Evolutionary conservation across 2,329 filamentous ascomycete genomes (phyloP).

Genomic region (Penicillium olsonii): DNA sequence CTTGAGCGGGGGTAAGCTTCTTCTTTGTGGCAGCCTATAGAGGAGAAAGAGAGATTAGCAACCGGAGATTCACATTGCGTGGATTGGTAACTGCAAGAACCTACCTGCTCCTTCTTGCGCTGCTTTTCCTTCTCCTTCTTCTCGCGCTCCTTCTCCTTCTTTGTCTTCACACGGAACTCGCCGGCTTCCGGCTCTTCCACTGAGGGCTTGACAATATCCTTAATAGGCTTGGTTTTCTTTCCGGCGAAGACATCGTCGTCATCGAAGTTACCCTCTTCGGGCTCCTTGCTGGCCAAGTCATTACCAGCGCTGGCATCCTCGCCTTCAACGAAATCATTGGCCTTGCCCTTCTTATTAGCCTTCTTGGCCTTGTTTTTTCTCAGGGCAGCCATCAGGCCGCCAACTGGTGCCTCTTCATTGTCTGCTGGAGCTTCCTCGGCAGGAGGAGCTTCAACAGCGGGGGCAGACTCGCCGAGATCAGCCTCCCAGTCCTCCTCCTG

Average conservation of each 20-base stretch:
- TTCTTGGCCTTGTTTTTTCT: conserved; percentile 82
- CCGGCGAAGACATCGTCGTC: conserved; percentile 84
- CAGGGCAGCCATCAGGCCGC: conserved; percentile 76
- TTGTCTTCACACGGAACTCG: conserved; percentile 77
- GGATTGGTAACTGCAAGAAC: conserved; percentile 22
- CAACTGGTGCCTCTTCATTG: conserved; percentile 57
- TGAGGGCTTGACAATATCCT: conserved; percentile 50
- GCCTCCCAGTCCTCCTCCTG: conserved; percentile 91
- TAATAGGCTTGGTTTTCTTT: conserved; percentile 64
- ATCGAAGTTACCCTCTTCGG: conserved; percentile 77
- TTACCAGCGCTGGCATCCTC: conserved; percentile 55
- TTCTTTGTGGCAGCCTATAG: conserved; percentile 82
- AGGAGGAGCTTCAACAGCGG: conserved; percentile 48
- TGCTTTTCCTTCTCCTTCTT: conserved; percentile 99
- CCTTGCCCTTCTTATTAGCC: conserved; percentile 88
- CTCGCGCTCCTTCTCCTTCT: conserved; percentile 97
- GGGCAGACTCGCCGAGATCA: conserved; percentile 75
- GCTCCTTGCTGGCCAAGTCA: conserved; percentile 66
- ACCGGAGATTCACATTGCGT: background rate
- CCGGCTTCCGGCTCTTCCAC: conserved; percentile 51
- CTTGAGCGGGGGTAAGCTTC: conserved; percentile 48
- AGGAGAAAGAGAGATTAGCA: conserved; percentile 12
- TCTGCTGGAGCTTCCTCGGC: conserved; percentile 48
- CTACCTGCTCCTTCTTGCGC: conserved; percentile 94
- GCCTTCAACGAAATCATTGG: conserved; percentile 72